Evolutionary conservation across 1,284 basidiomycete genomes (phyloP).

Genomic region (Baeospora myosura): DNA sequence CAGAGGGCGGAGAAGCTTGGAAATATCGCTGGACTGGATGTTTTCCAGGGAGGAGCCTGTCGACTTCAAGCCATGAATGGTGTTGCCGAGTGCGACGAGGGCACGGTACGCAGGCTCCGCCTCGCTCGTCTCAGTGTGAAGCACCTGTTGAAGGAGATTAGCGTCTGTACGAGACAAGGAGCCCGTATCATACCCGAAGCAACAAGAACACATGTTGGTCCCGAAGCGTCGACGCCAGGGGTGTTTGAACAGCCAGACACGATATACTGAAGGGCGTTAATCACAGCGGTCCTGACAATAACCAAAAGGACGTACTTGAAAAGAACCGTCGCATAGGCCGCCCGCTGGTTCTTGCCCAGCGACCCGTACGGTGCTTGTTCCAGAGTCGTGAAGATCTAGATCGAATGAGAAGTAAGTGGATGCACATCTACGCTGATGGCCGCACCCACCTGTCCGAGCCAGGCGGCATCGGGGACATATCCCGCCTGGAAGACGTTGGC

Average conservation of each 20-base stretch:
- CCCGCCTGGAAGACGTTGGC: conserved; percentile 73
- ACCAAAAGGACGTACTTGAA: conserved; percentile 60
- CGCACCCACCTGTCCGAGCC: conserved; percentile 46
- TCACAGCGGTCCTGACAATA: conserved; percentile 3
- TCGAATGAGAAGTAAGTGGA: conserved; percentile 6
- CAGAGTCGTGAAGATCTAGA: conserved; percentile 51
- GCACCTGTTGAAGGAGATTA: conserved; percentile 35
- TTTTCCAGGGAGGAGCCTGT: conserved; percentile 28
- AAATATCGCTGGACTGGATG: conserved; percentile 33
- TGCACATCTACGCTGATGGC: conserved; percentile 1
- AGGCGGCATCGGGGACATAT: conserved; percentile 34
- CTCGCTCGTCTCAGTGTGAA: conserved; percentile 66
- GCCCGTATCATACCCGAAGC: conserved; percentile 34
- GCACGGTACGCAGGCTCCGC: conserved; percentile 82
- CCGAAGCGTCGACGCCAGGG: conserved; percentile 27
- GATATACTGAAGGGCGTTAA: conserved; percentile 42
- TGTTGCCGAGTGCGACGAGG: conserved; percentile 83
- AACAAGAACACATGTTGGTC: conserved; percentile 37
- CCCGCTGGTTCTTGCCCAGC: conserved; percentile 64
- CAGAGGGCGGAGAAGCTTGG: conserved; percentile 32
- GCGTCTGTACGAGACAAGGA: conserved; percentile 1
- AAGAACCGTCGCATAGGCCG: conserved; percentile 68
- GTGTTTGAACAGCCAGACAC: conserved; percentile 41
- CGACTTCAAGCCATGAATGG: conserved; percentile 41
- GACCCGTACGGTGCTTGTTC: conserved; percentile 40